Evolutionary conservation across 1,284 basidiomycete species (phyloP), one percentile per base, ranked within the genome.

Genomic region (Entoloma clypeatum): DNA sequence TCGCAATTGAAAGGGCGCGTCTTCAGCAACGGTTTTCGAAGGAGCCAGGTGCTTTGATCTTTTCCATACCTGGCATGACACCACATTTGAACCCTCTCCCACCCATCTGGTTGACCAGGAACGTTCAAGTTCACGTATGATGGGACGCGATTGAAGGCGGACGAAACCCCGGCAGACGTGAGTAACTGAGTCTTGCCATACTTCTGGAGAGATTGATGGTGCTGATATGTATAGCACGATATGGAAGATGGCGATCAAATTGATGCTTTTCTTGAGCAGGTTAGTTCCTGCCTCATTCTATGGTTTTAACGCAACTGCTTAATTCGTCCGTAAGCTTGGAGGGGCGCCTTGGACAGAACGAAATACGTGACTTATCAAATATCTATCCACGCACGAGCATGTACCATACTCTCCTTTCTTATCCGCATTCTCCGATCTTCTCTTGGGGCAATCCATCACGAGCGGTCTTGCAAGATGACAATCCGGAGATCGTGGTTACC

Each of bases 181-280:
- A 50, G 67, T 32, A 7, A n/a, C 14, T n/a, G 11, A 4, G 11
- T 18, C 8, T 35, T 36, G n/a, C 37, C 7, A 5, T n/a, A 7
- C 30, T 26, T 13, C 44, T 10, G 14, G 11, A 27, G 3, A 11
- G 38, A 19, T 38, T 35, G 29, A 11, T 27, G 22, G 42, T 42
- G 45, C 11, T 22, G 30, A 13, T n/a, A n/a, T 41, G 13, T 30
- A 31, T 36, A 79, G 76, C 51, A 72, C 30, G 66, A 58, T 1
- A 74, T 80, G 72, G 76, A 77, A 49, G 74, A 78, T 41, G 74
- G 72, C 4, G 77, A 79, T 52, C 61, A 67, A 39, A 69, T 79
- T 36, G 77, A 80, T 53, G 76, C 75, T 3, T 67, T 72, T 52
- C 54, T 79, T 36, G 64, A 68, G 44, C 77, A 80, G 67, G 75